Percentiles rank a stretch among this genome's conserved stretches.
Evolutionary conservation across 2,329 filamentous ascomycete species (phyloP).

Genomic region (Pseudocercospora fuligena): DNA sequence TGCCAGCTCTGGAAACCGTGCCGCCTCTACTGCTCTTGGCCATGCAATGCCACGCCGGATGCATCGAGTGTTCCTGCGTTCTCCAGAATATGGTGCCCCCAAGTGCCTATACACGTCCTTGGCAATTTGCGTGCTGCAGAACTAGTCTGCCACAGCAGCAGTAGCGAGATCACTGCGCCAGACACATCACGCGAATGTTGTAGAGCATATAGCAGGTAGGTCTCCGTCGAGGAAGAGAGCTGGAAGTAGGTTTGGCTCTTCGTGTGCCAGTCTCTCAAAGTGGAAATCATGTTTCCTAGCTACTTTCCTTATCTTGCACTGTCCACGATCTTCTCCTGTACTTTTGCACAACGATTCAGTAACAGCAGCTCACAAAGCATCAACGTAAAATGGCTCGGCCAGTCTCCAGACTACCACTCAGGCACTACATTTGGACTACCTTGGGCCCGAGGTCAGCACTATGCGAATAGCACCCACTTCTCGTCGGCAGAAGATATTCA

Average conservation of each 20-base stretch:
- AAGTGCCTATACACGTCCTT: neutral
- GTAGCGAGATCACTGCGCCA: neutral
- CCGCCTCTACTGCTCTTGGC: neutral
- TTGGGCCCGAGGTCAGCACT: slow-evolving; percentile 45
- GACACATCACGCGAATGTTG: neutral
- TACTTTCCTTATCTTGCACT: neutral
- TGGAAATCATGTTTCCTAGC: neutral
- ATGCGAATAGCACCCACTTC: slow-evolving; percentile 43
- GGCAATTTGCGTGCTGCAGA: neutral
- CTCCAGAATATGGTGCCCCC: neutral
- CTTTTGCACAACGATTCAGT: neutral
- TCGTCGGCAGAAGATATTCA: slow-evolving; percentile 46
- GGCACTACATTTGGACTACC: slow-evolving; percentile 49
- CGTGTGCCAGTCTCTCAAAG: neutral
- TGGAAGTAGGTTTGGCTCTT: neutral
- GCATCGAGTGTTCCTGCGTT: neutral
- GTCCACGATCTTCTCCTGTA: neutral
- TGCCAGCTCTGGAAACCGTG: neutral
- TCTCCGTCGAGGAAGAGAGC: neutral
- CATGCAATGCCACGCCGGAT: neutral
- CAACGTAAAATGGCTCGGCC: slow-evolving; percentile 19
- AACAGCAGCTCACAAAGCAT: slow-evolving; percentile 14
- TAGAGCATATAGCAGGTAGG: neutral
- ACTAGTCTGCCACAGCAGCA: neutral
- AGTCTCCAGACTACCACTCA: slow-evolving; percentile 27